Base-by-base conservation (phyloP, 2,329 filamentous ascomycete species). In the Helotiales sp. region DNA sequence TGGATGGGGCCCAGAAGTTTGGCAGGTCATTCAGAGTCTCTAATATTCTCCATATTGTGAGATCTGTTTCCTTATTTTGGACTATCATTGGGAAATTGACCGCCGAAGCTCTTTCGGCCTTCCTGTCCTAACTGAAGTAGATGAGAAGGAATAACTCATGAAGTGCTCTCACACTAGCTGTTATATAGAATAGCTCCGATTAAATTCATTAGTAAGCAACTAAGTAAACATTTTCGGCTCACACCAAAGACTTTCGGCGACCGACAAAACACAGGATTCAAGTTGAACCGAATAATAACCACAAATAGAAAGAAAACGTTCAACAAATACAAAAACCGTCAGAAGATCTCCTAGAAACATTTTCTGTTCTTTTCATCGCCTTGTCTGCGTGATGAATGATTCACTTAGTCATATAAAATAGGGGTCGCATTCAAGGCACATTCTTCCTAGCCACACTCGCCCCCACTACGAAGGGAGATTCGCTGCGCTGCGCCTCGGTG, bases 381-480 rank as follows among this genome's bases (percentile, higher is more conserved):
- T 60, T 6, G 37, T 45, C 24, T 45, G n/a, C 37, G 37, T 37
- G 24, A 30, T 60, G 22, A 60, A 30, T 24, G 37, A 28, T 60
- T 45, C 40, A 47, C 17, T 60, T 60, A 60, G 57, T 60, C 57
- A 45, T 20, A 49, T n/a, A 26, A 43, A 60, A 60, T 60, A 60
- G 37, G 37, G 55, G 55, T 58, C 34, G 20, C 34, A 37, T 57
- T 57, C 30, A 5, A 24, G 17, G 37, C 52, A 26, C 5, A 57
- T 26, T 43, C 15, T n/a, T 34, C 20, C 34, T 43, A 58, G 32
- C 32, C 37, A 40, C 55, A 26, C 37, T 58, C 20, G 20, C 22
- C 57, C 57, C 37, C 57, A 60, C 34, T 59, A 59, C 55, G n/a
- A n/a, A 20, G 13, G 20, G 24, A 60, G 37, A 34, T 28, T 60